Evolutionary conservation across 305 asterid genomes (phyloP).

Genomic region (Lippia alba): DNA sequence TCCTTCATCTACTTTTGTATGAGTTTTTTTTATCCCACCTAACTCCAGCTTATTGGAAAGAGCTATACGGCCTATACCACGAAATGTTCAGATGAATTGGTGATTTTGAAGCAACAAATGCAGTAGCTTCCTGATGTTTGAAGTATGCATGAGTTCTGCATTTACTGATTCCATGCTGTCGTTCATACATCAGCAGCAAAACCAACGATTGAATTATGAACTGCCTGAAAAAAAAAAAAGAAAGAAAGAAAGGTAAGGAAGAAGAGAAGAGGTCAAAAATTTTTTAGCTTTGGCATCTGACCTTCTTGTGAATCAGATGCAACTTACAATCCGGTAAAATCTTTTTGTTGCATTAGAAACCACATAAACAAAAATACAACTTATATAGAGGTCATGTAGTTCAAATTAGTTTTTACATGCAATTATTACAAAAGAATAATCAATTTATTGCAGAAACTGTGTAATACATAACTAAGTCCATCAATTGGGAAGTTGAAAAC

Average conservation of each 20-base stretch:
- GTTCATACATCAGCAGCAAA: conserved; percentile 15
- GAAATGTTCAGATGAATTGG: neutral
- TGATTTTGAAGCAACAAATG: conserved; percentile 5
- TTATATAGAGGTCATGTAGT: conserved; percentile 6
- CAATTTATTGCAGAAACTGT: neutral
- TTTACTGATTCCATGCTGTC: neutral
- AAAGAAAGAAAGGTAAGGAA: too few relatives aligned
- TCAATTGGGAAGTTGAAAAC: neutral
- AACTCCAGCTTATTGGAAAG: neutral
- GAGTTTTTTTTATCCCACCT: neutral
- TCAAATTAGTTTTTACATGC: conserved; percentile 8
- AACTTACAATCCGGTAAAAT: neutral
- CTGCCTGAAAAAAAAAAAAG: too few relatives aligned
- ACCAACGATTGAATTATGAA: neutral
- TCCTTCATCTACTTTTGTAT: neutral
- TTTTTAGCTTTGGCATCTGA: neutral
- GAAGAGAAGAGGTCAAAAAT: too few relatives aligned
- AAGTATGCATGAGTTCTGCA: neutral
- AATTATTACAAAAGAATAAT: neutral
- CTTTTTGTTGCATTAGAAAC: neutral
- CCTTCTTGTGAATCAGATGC: neutral
- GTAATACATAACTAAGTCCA: neutral
- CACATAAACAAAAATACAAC: too few relatives aligned
- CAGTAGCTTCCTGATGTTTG: neutral
- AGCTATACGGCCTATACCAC: neutral